phyloP scores from a whole-genome alignment of 768 basidiomycete species.

The Favolaschia claudopus region DNA sequence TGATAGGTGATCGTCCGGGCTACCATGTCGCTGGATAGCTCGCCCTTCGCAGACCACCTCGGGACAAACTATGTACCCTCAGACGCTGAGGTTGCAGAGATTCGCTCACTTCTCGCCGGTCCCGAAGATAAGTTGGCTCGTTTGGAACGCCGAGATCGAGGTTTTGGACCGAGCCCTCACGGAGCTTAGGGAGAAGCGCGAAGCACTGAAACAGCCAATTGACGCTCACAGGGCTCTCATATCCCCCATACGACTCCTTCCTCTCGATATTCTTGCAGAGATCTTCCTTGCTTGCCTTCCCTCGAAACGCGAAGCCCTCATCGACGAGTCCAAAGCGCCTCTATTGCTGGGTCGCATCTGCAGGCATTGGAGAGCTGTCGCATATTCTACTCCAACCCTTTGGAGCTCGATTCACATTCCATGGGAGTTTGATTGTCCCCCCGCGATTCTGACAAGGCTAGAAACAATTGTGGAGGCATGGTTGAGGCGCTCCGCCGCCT shows the following conservation, averaged over 20 bases:
- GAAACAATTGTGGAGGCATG: too few relatives aligned
- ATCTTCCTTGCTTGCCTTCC: conserved; percentile 5
- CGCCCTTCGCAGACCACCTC: neutral
- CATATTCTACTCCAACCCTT: neutral
- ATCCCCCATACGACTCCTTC: neutral
- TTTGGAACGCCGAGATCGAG: neutral
- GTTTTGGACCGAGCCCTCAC: neutral
- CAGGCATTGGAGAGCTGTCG: neutral
- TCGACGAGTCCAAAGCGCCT: neutral
- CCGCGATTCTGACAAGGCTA: too few relatives aligned
- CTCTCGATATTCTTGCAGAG: neutral
- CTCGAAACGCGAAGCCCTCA: neutral
- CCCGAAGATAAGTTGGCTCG: neutral
- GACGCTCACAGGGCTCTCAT: neutral
- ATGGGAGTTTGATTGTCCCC: neutral
- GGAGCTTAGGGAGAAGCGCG: neutral
- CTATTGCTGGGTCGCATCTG: conserved; percentile 2
- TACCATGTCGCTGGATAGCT: conserved; percentile 1
- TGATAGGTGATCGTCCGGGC: too few relatives aligned
- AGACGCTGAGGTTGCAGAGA: neutral
- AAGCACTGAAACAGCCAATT: neutral
- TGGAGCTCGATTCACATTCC: neutral
- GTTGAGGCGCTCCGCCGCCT: too few relatives aligned
- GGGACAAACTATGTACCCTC: conserved; percentile 6
- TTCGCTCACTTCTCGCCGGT: neutral